These are phyloP conservation scores for Stipa capillata DNA, from an alignment of 176 grass and related monocot genomes.

Conservation along the genomic window DNA sequence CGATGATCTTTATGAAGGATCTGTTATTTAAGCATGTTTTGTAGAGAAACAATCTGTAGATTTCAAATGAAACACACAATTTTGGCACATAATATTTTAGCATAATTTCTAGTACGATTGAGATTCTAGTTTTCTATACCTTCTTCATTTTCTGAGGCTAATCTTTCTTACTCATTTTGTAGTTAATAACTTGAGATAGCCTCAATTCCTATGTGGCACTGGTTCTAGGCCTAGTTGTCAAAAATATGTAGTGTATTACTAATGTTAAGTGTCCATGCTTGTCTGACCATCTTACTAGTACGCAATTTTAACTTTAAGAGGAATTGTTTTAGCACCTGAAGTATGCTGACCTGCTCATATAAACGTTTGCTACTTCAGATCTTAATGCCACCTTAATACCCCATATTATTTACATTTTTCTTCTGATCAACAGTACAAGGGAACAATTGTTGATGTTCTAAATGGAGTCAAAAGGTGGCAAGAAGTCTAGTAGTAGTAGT, in stretches of 20 bases:
- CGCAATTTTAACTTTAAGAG: neutral
- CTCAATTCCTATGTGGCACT: no score
- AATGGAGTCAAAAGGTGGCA: conserved; percentile 93
- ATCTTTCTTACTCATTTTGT: neutral
- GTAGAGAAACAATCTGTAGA: neutral
- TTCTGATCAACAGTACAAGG: neutral
- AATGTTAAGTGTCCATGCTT: neutral
- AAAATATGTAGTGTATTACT: neutral
- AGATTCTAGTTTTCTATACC: neutral
- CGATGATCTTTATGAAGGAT: no score
- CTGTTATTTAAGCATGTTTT: neutral
- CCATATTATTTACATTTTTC: neutral
- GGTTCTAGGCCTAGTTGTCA: no score
- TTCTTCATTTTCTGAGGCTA: neutral
- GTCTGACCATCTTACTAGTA: neutral
- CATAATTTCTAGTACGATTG: no score
- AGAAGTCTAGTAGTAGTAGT: conserved; percentile 75
- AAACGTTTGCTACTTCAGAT: no score
- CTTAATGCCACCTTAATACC: no score
- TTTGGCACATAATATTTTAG: neutral
- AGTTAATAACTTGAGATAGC: neutral
- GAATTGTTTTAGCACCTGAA: neutral
- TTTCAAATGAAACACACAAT: neutral
- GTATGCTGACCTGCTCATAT: no score
- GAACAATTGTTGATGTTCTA: conserved; percentile 61